Base-by-base conservation (phyloP, 176 grass and related monocot genomes). In the Melocanna baccifera region DNA sequence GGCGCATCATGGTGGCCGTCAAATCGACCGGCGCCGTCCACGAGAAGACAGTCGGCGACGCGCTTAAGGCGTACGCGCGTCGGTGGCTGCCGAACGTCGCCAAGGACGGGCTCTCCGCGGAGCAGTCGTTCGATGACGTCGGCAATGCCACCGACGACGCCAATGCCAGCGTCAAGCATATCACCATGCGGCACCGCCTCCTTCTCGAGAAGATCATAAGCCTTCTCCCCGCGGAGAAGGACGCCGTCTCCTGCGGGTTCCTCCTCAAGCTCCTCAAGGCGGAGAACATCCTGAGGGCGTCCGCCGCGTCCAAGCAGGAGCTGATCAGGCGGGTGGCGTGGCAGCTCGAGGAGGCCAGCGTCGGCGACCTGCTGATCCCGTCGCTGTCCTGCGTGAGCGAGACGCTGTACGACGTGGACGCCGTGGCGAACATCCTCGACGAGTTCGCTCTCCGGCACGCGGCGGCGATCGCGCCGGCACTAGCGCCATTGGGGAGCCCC, bases 1-100 rank as follows among this genome's bases (percentile, higher is more conserved):
- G 97, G 97, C 85, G 97, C 64, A 84, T 99, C 80, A 99, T 96
- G 89, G 88, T 96, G 39, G 93, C 93, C 9, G 93, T 96, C 19
- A 99, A 96, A 71, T 90, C 97, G 0, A 91, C 88, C 0, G 97
- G 97, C 4, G 46, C 57, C 46, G 97, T 99, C 9, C 34, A 89
- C n/a, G 87, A 88, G 50, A 90, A 85, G 89, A 87, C 81, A 30
- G 46, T 96, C 41, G 93, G 91, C 10, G 94, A 96, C 58, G 93
- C 96, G 51, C 87, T 99, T 67, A 87, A 81, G 71, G 83, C 89
- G 0, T 99, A 96, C 43, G 87, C 96, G 16, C 73, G 71, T 6
- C 86, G 84, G 6, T 94, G 96, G 96, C 81, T 99, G 25, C 96
- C 91, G 15, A 92, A 79, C 53, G 84, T 87, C 4, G 40, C 64